phyloP scores from a whole-genome alignment of 352 stramenopile genomes.

The Globisporangium nagaii region DNA sequence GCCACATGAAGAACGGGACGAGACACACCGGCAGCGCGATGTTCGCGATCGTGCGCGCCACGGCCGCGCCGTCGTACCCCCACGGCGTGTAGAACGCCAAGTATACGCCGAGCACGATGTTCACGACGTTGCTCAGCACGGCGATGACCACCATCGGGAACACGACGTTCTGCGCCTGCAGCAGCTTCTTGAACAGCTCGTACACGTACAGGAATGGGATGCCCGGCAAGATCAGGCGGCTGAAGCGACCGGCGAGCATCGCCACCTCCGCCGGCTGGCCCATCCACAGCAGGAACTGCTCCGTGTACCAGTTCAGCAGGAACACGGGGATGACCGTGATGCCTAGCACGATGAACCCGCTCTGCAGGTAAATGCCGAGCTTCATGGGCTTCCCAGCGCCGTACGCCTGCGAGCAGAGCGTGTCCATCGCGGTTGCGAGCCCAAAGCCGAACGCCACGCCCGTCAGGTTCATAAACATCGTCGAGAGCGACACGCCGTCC shows the following conservation, averaged over 20 bases:
- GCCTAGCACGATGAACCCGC: slow-evolving; percentile 60
- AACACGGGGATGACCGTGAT: slow-evolving; percentile 53
- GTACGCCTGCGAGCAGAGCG: slow-evolving; percentile 80
- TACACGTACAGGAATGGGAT: slow-evolving; percentile 84
- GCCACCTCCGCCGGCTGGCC: slow-evolving; percentile 63
- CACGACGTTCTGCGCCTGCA: slow-evolving; percentile 85
- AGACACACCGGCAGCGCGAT: slow-evolving; percentile 48
- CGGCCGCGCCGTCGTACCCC: slow-evolving; percentile 73
- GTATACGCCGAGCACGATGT: slow-evolving; percentile 65
- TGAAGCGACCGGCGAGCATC: slow-evolving; percentile 65
- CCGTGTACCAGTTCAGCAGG: slow-evolving; percentile 73
- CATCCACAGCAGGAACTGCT: slow-evolving; percentile 50
- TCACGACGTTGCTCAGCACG: slow-evolving; percentile 70
- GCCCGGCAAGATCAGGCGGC: slow-evolving; percentile 47
- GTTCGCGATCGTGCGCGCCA: slow-evolving; percentile 62
- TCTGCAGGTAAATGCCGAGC: slow-evolving; percentile 85
- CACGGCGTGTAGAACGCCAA: slow-evolving; percentile 75
- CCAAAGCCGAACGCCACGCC: slow-evolving; percentile 71
- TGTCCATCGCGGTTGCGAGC: slow-evolving; percentile 85
- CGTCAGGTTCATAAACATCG: slow-evolving; percentile 83
- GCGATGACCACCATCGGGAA: slow-evolving; percentile 79
- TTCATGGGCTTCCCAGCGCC: slow-evolving; percentile 62
- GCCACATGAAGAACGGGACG: slow-evolving; percentile 61
- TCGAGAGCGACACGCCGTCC: slow-evolving; percentile 57
- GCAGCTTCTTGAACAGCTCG: slow-evolving; percentile 82